These are phyloP conservation scores for Monocercomonoides exilis DNA, from an alignment of 78 protist genomes.

Conservation along the genomic window DNA sequence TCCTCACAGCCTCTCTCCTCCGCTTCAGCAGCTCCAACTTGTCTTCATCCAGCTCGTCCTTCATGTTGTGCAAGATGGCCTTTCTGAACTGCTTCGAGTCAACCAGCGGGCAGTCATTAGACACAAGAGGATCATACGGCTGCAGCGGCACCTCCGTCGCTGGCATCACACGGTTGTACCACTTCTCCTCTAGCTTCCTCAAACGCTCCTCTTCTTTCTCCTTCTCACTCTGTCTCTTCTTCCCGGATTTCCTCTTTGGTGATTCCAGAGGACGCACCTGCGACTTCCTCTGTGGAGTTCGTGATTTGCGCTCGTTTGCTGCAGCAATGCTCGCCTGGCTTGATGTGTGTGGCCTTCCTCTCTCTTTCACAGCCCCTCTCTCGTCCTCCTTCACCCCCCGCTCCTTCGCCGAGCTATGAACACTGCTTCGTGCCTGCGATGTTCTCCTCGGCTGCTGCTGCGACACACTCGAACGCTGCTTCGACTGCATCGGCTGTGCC, in stretches of 20 bases:
- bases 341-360: neutral
- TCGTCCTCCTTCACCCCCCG: neutral
- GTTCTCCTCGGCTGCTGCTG: no score
- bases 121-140: neutral
- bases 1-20: neutral
- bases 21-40: neutral
- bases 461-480: no score
- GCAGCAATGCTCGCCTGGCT: neutral
- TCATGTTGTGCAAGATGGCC: neutral
- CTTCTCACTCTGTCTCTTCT: neutral
- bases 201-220: neutral
- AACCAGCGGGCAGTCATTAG: neutral
- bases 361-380: neutral
- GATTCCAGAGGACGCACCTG: neutral
- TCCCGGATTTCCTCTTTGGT: neutral
- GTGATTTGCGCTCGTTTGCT: neutral
- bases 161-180: neutral
- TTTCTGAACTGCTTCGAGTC: neutral
- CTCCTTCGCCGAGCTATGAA: no score
- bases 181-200: neutral
- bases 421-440: no score
- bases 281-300: neutral
- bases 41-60: neutral
- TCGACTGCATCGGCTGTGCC: no score
- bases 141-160: neutral